Percentiles rank a stretch among this genome's conserved stretches.
Evolutionary conservation across 2,329 filamentous ascomycete genomes (phyloP).

Genomic region (Alternaria burnsii): DNA sequence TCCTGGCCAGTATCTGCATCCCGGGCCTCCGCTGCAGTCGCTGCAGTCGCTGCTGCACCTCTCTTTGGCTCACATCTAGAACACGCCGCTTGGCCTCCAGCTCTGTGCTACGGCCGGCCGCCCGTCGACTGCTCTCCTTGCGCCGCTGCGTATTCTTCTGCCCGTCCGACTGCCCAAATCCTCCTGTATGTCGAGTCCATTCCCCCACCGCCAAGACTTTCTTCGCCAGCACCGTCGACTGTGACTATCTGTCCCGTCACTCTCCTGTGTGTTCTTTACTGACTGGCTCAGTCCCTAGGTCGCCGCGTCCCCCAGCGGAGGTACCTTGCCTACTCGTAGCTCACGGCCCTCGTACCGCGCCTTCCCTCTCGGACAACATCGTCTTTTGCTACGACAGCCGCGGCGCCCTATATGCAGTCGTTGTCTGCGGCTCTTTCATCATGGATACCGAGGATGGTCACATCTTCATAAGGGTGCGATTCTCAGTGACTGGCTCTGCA

Average conservation of each 20-base stretch:
- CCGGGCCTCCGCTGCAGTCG: slow-evolving; percentile 26
- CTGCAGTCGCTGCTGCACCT: slow-evolving; percentile 34
- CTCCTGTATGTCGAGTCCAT: slow-evolving; percentile 31
- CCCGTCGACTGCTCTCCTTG: slow-evolving; percentile 40
- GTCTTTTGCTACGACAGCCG: slow-evolving; percentile 7
- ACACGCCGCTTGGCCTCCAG: slow-evolving; percentile 37
- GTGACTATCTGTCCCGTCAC: slow-evolving; percentile 13
- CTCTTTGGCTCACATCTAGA: slow-evolving; percentile 36
- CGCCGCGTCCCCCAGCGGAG: slow-evolving; percentile 33
- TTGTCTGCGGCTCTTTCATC: slow-evolving; percentile 36
- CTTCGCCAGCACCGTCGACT: slow-evolving; percentile 19
- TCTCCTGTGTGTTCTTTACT: slow-evolving; percentile 23
- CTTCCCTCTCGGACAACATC: slow-evolving; percentile 12
- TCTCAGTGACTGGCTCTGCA: background rate
- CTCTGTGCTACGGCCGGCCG: slow-evolving; percentile 28
- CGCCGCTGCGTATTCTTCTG: slow-evolving; percentile 3
- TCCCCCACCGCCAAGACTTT: slow-evolving; percentile 30
- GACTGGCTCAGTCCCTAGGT: slow-evolving; percentile 33
- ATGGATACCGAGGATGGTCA: slow-evolving; percentile 93
- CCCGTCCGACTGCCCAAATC: slow-evolving; percentile 34
- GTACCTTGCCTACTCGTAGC: slow-evolving; percentile 26
- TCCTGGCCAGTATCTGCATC: slow-evolving; percentile 34
- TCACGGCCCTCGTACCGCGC: slow-evolving; percentile 19
- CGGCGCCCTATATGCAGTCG: slow-evolving; percentile 46
- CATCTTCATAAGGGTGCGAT: slow-evolving; percentile 82